Conservation (phyloP, 2,329 filamentous ascomycete genomes). For the Leptographium galeiforme region DNA sequence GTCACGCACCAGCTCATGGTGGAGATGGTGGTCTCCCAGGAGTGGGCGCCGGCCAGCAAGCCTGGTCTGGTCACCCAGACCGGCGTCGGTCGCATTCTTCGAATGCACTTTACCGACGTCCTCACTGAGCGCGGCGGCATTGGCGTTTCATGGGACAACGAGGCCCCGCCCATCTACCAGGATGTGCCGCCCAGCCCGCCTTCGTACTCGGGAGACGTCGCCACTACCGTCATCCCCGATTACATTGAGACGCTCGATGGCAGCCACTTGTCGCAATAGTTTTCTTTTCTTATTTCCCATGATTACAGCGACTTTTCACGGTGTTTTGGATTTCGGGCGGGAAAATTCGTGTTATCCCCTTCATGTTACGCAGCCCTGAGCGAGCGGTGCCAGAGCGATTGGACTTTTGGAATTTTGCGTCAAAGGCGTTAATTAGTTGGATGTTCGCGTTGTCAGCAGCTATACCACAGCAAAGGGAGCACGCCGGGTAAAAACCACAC, state of each 20-base stretch:
- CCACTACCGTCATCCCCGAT: conserved; percentile 20
- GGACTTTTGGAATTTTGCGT: no score
- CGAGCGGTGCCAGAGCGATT: no score
- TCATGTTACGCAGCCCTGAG: neutral
- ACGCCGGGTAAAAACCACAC: neutral
- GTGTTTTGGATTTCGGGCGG: neutral
- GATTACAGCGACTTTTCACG: neutral
- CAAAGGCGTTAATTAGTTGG: no score
- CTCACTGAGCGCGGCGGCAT: conserved; percentile 76
- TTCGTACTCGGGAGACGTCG: conserved; percentile 36
- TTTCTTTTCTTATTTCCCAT: neutral
- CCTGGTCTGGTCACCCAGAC: conserved; percentile 63
- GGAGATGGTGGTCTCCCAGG: conserved; percentile 88
- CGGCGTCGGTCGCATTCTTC: conserved; percentile 75
- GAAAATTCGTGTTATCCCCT: neutral
- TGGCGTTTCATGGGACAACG: conserved; percentile 93
- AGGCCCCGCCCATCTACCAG: conserved; percentile 85
- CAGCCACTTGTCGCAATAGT: neutral
- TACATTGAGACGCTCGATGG: conserved; percentile 23
- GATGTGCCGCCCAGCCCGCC: conserved; percentile 84
- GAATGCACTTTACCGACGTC: conserved; percentile 77
- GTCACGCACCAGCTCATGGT: conserved; percentile 77
- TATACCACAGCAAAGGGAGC: neutral
- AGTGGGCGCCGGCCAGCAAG: conserved; percentile 64
- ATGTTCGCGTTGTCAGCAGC: neutral